phyloP scores from a whole-genome alignment of 805 yeast species.

The Isabelozyma pseudorhagii region DNA sequence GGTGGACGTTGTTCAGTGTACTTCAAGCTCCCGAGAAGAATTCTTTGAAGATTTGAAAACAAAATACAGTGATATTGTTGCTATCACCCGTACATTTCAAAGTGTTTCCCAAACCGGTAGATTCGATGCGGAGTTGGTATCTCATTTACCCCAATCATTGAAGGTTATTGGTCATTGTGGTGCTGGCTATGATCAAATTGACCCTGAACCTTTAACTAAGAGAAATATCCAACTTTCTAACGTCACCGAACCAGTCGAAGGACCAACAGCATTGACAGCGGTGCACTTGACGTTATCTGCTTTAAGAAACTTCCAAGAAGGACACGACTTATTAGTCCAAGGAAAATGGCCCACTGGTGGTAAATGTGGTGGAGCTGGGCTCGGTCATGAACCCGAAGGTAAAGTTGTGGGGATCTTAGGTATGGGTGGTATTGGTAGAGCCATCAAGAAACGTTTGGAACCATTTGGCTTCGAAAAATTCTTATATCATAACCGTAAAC shows the following conservation, averaged over 20 bases:
- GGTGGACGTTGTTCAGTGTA: constrained; percentile 36
- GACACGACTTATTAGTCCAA: constrained; percentile 46
- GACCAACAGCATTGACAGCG: constrained; percentile 71
- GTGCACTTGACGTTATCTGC: constrained; percentile 62
- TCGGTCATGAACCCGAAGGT: constrained; percentile 75
- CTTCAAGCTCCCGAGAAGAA: constrained; percentile 33
- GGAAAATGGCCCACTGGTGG: constrained; percentile 59
- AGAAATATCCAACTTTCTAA: constrained; percentile 63
- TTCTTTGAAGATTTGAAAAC: constrained; percentile 41
- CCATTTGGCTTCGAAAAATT: constrained; percentile 77
- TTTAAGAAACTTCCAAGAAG: constrained; percentile 62
- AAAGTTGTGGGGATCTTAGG: constrained; percentile 79
- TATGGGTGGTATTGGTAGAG: constrained; percentile 88
- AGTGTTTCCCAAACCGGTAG: constrained; percentile 55
- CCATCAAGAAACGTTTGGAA: constrained; percentile 63
- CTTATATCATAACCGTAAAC: constrained; percentile 67
- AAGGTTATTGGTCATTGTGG: constrained; percentile 60
- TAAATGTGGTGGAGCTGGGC: constrained; percentile 48
- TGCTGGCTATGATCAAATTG: constrained; percentile 77
- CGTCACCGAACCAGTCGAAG: constrained; percentile 63
- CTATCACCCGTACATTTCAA: constrained; percentile 51
- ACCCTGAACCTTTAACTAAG: constrained; percentile 48
- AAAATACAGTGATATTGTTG: constrained; percentile 42
- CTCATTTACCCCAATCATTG: constrained; percentile 52
- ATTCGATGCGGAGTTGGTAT: constrained; percentile 60